Evolutionary conservation across 192 early-diverging fungal genomes (phyloP).

Genomic region (Coemansia reversa): DNA sequence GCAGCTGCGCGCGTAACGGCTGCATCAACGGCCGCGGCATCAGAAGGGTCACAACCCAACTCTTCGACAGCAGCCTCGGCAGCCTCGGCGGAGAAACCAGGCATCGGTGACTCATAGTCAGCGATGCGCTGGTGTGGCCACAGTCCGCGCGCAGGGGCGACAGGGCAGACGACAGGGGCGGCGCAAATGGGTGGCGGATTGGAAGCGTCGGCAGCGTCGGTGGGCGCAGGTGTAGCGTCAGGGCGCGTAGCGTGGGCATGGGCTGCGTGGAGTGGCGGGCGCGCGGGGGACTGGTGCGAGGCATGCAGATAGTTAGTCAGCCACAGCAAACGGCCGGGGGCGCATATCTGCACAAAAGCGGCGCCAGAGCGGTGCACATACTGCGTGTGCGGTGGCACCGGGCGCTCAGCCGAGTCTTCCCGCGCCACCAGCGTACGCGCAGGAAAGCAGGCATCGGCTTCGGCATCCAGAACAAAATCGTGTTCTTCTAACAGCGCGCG

Average conservation of each 20-base stretch:
- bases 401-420: conserved; percentile 56
- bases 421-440: conserved; percentile 62
- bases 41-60: conserved; percentile 26
- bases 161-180: conserved; percentile 34
- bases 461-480: conserved; percentile 92
- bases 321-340: conserved; percentile 79
- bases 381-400: conserved; percentile 68
- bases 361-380: conserved; percentile 88
- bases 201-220: neutral
- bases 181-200: conserved; percentile 2
- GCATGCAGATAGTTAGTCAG: conserved; percentile 76
- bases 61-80: conserved; percentile 24
- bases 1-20: conserved; percentile 33
- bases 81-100: neutral
- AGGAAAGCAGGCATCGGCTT: conserved; percentile 77
- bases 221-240: neutral
- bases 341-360: conserved; percentile 88
- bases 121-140: conserved; percentile 47
- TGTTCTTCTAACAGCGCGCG: conserved; percentile 75
- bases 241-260: neutral
- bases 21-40: conserved; percentile 49
- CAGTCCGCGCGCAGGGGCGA: conserved; percentile 25
- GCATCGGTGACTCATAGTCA: neutral
- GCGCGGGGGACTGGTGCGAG: conserved; percentile 31
- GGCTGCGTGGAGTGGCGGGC: conserved; percentile 2